Base-by-base conservation (phyloP, 2,329 filamentous ascomycete genomes). In the Nothophoma quercina region DNA sequence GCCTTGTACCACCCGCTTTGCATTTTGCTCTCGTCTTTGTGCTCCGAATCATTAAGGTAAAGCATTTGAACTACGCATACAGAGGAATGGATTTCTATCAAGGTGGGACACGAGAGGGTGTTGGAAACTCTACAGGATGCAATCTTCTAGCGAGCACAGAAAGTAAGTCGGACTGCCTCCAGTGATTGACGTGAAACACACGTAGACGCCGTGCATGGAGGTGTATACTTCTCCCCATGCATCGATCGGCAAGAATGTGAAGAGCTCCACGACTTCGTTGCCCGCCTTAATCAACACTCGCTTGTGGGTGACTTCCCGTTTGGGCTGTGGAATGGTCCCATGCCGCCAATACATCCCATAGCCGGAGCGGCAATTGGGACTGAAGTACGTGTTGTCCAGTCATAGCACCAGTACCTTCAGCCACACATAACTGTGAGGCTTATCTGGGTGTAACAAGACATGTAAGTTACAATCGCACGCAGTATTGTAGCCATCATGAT, bases 391-490 rank as follows among this genome's bases (percentile, higher is more conserved):
- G 16, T 30, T 5, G 7, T 22, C 3, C 29, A 32, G 6, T 16
- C n/a, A 9, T 32, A n/a, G 29, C 29, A 16, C 29, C 6, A 32
- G 29, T 5, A 15, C n/a, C n/a, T n/a, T n/a, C n/a, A 19, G 13
- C 38, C 44, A 9, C 49, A 59, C 33, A 35, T 59, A 7, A 63
- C 43, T 1, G 44, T 59, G 19, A 16, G 45, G 12, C 35, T 61
- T 21, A 18, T 26, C 25, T 23, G 33, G 23, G 8, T 15, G 12
- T 23, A 38, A 4, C 9, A 12, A 30, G 18, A 23, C 5, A 36
- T 38, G 23, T 38, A 28, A 18, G 18, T 30, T 3, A 3, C 10
- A 16, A 12, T 1, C 13, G 5, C 18, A 2, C 18, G 5, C 8
- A 9, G 10, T 15, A 10, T 13, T 43, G 30, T 34, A 15, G 30